Evolutionary conservation across 768 basidiomycete genomes (phyloP), one percentile per base, ranked within the genome.

Genomic region (Pisolithus sp.): DNA sequence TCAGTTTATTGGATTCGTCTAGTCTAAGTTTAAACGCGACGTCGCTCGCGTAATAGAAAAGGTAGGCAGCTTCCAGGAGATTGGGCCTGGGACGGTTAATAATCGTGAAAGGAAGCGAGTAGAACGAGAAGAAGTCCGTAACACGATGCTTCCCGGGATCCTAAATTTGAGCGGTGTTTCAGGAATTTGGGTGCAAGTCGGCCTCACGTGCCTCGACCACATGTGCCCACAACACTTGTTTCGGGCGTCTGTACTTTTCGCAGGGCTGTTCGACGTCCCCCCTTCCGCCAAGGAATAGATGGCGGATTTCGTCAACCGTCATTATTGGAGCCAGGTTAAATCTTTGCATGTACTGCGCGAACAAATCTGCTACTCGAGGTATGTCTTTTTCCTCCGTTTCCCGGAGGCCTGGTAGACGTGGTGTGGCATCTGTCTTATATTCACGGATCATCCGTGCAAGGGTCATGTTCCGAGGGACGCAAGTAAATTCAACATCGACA

Each of bases 111-210:
- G 96, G 95, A 21, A 99, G 81, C 12, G 89, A 89, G 68, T 96
- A 99, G 74, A 98, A 95, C 8, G 95, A 94, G 70, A 97, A 86
- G 63, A 94, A 89, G 70, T 99, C 96, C 2, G 95, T 97, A 60
- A 99, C 85, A 55, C 78, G 77, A 53, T 86, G 81, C 3, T 87
- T 86, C 52, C 79, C 69, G 2, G 89, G 87, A 67, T 97, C 80
- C 94, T 98, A 21, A 37, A 20, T 43, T 13, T n/a, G n/a, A 45
- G 10, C 21, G 31, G 28, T 5, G 34, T 52, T 28, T 41, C 24
- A 21, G 48, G 49, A 38, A 56, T 15, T 36, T 21, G 31, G 18
- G 15, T 44, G 46, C 43, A 39, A 46, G 15, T 59, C 74, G 48
- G 52, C 12, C 86, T 34, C 31, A 44, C 64, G 51, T 54, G 62